Base-by-base conservation (phyloP, 2,329 filamentous ascomycete genomes). In the Elsinoe perseae region DNA sequence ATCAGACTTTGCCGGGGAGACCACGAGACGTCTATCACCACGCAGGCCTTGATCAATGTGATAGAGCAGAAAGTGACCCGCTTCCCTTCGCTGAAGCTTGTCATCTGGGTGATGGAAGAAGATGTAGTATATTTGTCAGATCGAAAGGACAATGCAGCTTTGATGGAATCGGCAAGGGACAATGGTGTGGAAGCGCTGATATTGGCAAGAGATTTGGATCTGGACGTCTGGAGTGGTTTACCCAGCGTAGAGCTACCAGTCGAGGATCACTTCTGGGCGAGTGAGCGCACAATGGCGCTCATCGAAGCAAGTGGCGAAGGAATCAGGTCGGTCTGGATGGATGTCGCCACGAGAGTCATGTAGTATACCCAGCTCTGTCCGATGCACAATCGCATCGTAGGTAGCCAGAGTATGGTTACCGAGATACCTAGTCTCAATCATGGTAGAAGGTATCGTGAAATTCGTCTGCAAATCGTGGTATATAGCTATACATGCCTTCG, bases 101-200 rank as follows among this genome's bases (percentile, higher is more conserved):
- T 44, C 20, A 44, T 44, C 23, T 44, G 40, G 40, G 40, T 44
- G 4, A 44, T 44, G 40, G 40, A 44, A n/a, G 40, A 44, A 25
- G 40, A 44, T 44, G 40, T 44, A 9, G 40, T 44, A 16, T 44
- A 44, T n/a, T 12, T 44, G 2, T 12, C 23, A 12, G 40, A 44
- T 21, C 18, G 40, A 10, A 44, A 44, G 20, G 40, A 44, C 14
- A 44, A 44, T n/a, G 40, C 20, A 10, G 23, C n/a, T 14, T n/a
- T 44, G 20, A 27, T 44, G 40, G 40, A 18, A 2, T 18, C 18
- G 20, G 40, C 40, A 3, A 44, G 40, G 8, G n/a, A 44, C 23
- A 3, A 44, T n/a, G 40, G 40, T 4, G 40, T 44, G 5, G 40
- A 44, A 12, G 40, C 40, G 14, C 40, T 44, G n/a, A 44, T 44